A percentile compares a stretch with the other conserved stretches of the same genome.
phyloP scores from a whole-genome alignment of 163 green algal species.

The Scenedesmus sp. region DNA sequence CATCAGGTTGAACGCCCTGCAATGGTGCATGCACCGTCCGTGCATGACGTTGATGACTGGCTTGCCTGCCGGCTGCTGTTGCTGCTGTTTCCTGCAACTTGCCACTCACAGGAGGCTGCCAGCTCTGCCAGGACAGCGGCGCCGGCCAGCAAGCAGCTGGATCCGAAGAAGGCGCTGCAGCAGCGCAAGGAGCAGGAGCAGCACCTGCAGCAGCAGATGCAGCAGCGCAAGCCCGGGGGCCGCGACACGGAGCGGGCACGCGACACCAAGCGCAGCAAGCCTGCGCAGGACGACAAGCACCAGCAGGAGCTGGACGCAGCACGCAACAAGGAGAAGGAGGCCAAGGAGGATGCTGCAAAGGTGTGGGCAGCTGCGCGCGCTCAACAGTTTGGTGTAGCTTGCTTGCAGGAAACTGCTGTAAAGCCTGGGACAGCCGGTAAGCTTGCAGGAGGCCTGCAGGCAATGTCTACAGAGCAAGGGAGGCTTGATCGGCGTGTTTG shows the following conservation, averaged over 20 bases:
- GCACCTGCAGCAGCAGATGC: neutral
- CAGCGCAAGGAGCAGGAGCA: constrained; percentile 16
- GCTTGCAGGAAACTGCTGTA: neutral
- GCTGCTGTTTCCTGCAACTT: neutral
- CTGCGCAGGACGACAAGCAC: neutral
- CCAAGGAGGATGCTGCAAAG: constrained; percentile 7
- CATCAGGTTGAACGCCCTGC: no score
- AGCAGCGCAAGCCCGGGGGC: neutral
- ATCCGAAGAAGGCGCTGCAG: neutral
- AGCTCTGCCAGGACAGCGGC: neutral
- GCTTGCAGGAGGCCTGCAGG: neutral
- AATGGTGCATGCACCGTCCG: neutral
- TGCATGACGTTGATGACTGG: neutral
- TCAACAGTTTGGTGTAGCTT: neutral
- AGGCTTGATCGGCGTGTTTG: no score
- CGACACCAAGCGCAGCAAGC: constrained; percentile 1
- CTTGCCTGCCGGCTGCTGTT: neutral
- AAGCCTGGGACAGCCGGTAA: neutral
- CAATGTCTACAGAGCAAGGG: neutral
- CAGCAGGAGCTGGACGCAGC: neutral
- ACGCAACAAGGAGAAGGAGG: neutral
- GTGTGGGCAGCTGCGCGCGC: neutral
- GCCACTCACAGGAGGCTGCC: neutral
- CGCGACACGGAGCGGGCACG: neutral
- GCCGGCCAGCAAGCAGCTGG: neutral